Percentiles rank a stretch among this genome's conserved stretches.
Evolutionary conservation across 345 rosid species (phyloP).

Genomic region (Eucalyptus cloeziana): DNA sequence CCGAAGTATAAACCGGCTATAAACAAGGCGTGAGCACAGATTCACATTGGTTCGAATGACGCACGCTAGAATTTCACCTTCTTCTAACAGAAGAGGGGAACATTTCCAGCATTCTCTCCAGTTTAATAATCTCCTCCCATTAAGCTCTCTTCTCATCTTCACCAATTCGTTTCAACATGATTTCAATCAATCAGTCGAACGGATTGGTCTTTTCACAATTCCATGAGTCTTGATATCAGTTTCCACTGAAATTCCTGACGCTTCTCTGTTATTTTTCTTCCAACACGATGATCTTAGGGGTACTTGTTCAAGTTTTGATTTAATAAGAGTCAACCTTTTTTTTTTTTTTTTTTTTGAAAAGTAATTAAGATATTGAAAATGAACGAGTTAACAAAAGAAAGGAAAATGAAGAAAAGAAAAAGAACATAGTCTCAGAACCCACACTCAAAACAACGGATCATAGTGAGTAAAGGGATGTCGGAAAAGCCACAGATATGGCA

Average conservation of each 20-base stretch:
- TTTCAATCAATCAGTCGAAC: neutral
- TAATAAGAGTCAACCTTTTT: no score
- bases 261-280: neutral
- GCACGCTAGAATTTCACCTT: neutral
- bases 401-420: no score
- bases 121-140: neutral
- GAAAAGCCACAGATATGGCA: no score
- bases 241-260: neutral
- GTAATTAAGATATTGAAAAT: no score
- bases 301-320: neutral
- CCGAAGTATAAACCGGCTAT: neutral
- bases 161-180: neutral
- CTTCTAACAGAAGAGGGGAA: neutral
- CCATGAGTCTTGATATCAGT: neutral
- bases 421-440: no score
- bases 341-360: no score
- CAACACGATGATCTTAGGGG: neutral
- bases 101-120: neutral
- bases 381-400: no score
- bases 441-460: no score
- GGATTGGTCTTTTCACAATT: neutral
- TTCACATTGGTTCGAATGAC: neutral
- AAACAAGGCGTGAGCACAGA: neutral
- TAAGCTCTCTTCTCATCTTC: neutral
- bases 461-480: no score